Conservation (phyloP, 2,329 filamentous ascomycete genomes). For the Mollisia scopiformis region DNA sequence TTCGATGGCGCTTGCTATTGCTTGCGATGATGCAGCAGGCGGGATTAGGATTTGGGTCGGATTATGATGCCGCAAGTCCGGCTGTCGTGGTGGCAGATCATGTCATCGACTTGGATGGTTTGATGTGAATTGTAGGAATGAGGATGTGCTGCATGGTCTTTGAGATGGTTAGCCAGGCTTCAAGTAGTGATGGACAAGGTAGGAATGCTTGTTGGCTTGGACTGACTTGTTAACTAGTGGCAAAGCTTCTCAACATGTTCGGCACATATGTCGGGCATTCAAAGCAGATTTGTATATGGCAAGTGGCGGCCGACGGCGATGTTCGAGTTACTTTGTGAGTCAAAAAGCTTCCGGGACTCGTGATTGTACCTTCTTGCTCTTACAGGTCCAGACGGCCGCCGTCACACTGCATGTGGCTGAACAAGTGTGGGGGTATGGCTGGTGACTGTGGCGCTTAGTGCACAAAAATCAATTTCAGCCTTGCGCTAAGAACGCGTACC, state of each 20-base stretch:
- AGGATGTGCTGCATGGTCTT: not conserved
- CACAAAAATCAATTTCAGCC: not conserved
- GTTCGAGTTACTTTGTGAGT: not conserved
- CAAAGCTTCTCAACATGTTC: not conserved
- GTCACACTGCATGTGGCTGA: not conserved
- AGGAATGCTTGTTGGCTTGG: not conserved
- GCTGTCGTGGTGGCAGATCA: not conserved
- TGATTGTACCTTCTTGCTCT: not conserved
- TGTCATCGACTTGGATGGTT: not conserved
- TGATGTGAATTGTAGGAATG: not conserved
- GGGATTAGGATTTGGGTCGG: not conserved
- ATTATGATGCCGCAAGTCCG: constrained; percentile 1
- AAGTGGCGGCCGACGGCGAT: not conserved
- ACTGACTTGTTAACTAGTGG: not conserved
- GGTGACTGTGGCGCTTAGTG: too few relatives aligned
- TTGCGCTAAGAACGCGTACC: not conserved
- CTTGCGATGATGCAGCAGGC: not conserved
- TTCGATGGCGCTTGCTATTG: too few relatives aligned
- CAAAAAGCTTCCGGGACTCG: not conserved
- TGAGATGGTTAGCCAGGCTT: not conserved
- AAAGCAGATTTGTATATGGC: not conserved
- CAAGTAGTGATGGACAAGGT: not conserved
- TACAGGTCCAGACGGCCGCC: not conserved
- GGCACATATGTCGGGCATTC: not conserved
- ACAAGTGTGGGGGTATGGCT: too few relatives aligned